Evolutionary conservation across 805 yeast genomes (phyloP).

Genomic region (Saccharomycopsis schoenii): DNA sequence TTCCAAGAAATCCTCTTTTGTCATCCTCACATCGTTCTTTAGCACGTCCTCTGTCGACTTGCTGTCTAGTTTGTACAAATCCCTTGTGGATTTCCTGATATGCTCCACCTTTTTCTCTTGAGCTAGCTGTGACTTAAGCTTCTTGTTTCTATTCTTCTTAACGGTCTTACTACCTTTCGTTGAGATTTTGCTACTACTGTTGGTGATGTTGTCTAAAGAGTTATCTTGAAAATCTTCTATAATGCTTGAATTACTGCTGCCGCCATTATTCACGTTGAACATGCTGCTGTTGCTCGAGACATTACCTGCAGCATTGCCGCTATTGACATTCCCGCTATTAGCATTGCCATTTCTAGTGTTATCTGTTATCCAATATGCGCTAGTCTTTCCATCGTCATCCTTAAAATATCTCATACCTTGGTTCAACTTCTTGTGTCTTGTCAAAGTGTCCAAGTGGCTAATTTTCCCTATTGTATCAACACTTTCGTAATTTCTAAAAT

Average conservation of each 20-base stretch:
- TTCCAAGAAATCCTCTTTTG: constrained; percentile 24
- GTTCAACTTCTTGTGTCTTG: constrained; percentile 58
- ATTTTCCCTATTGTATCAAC: constrained; percentile 46
- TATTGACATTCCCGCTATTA: neutral
- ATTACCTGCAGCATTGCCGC: neutral
- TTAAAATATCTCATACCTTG: constrained; percentile 71
- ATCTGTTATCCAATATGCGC: constrained; percentile 64
- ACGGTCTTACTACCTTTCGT: neutral
- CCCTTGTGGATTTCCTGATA: constrained; percentile 11
- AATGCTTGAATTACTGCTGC: neutral
- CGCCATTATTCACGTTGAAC: neutral
- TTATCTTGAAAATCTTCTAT: neutral
- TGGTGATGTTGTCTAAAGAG: neutral
- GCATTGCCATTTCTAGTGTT: too few species aligned
- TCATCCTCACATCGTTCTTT: constrained; percentile 4
- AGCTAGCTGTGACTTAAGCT: constrained; percentile 11
- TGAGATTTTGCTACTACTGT: neutral
- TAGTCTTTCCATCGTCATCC: constrained; percentile 50
- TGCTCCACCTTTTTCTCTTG: constrained; percentile 12
- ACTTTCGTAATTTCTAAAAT: constrained; percentile 75
- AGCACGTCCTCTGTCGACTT: constrained; percentile 2
- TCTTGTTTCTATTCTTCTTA: constrained; percentile 1
- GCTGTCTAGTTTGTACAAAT: constrained; percentile 5
- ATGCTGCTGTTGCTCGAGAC: neutral
- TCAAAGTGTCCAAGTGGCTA: constrained; percentile 57